phyloP scores from a whole-genome alignment of 2,329 filamentous ascomycete genomes.

The Setomelanomma holmii region DNA sequence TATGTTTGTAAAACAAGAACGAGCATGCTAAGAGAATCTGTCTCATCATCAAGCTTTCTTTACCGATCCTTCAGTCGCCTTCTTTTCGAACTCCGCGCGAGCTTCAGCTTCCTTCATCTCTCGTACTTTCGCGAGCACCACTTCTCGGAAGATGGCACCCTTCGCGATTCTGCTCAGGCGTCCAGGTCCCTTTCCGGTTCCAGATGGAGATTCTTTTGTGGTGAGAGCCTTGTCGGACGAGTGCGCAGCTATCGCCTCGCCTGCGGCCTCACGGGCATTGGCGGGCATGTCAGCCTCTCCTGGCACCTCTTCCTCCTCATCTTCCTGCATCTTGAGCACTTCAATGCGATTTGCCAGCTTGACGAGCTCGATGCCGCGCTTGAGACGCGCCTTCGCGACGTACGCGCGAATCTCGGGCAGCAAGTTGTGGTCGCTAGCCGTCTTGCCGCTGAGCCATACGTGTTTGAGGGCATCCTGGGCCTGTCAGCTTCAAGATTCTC shows the following conservation, averaged over 20 bases:
- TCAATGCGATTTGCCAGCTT: slow-evolving; percentile 97
- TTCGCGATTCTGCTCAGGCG: slow-evolving; percentile 66
- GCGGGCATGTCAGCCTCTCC: slow-evolving; percentile 67
- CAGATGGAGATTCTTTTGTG: slow-evolving; percentile 33
- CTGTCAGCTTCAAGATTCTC: slow-evolving; percentile 17
- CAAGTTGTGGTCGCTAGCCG: slow-evolving; percentile 93
- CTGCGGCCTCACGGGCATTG: slow-evolving; percentile 65
- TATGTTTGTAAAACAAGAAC: slow-evolving; percentile 12
- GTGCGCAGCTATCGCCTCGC: slow-evolving; percentile 49
- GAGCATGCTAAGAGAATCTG: neutral
- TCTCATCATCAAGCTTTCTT: slow-evolving; percentile 28
- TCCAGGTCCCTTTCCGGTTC: slow-evolving; percentile 51
- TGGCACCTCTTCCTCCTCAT: slow-evolving; percentile 76
- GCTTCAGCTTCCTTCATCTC: slow-evolving; percentile 91
- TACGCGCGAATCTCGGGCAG: slow-evolving; percentile 95
- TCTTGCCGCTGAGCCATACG: slow-evolving; percentile 89
- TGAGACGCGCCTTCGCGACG: slow-evolving; percentile 88
- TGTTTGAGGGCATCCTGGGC: slow-evolving; percentile 77
- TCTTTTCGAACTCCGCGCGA: slow-evolving; percentile 71
- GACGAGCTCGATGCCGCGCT: slow-evolving; percentile 93
- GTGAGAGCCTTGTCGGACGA: slow-evolving; percentile 35
- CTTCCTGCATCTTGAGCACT: slow-evolving; percentile 89
- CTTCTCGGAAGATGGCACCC: slow-evolving; percentile 86
- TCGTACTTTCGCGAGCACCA: slow-evolving; percentile 90
- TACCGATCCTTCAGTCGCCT: slow-evolving; percentile 47